These are phyloP conservation scores for Chrysosporium queenslandicum DNA, from an alignment of 2,329 filamentous ascomycete genomes.

Conservation along the genomic window DNA sequence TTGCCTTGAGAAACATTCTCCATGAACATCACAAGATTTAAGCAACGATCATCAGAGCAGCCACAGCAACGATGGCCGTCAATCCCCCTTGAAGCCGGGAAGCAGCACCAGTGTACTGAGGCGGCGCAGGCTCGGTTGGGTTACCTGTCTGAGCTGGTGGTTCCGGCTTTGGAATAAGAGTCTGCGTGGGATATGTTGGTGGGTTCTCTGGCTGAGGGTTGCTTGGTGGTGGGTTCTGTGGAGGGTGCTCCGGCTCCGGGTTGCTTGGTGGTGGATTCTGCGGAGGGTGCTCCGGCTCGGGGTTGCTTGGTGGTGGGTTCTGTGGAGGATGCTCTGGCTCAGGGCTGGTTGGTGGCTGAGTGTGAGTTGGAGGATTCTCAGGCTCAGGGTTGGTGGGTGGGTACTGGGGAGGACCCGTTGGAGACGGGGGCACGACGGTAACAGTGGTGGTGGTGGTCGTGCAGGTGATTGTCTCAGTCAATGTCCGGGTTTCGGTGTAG, in stretches of 20 bases:
- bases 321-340: background rate
- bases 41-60: slow-evolving; percentile 13
- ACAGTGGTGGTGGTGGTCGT: slow-evolving; percentile 19
- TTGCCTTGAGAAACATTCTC: background rate
- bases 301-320: background rate
- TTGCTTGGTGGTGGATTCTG: slow-evolving; percentile 4
- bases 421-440: slow-evolving; percentile 5
- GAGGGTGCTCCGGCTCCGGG: background rate
- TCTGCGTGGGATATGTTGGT: slow-evolving; percentile 23
- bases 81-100: slow-evolving; percentile 11
- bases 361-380: background rate
- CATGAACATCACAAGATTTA: slow-evolving; percentile 2
- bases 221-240: background rate
- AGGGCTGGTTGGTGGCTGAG: background rate
- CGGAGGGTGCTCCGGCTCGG: slow-evolving; percentile 21
- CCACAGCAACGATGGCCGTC: slow-evolving; percentile 12
- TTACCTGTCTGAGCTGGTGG: slow-evolving; percentile 8
- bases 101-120: slow-evolving; percentile 14
- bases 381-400: background rate
- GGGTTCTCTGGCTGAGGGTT: background rate
- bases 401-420: slow-evolving; percentile 3
- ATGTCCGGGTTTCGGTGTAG: slow-evolving; percentile 19
- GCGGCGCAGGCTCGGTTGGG: slow-evolving; percentile 9
- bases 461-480: slow-evolving; percentile 21
- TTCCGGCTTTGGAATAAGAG: slow-evolving; percentile 13